Percentiles rank a stretch among this genome's conserved stretches.
These are phyloP conservation scores for Malus domestica DNA, from an alignment of 306 rosid genomes.

Conservation along the genomic window DNA sequence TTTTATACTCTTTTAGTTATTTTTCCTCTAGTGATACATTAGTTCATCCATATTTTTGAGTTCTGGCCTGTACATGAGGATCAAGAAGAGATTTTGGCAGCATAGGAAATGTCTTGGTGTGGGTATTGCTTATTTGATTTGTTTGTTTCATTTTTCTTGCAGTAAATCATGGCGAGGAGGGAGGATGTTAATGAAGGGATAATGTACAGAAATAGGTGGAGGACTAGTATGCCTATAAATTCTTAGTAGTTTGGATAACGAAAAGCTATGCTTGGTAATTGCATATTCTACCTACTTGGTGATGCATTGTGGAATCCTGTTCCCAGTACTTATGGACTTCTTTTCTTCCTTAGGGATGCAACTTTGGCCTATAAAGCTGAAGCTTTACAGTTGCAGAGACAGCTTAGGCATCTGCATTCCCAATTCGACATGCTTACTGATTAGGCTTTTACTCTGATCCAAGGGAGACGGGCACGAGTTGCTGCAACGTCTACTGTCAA, in stretches of 20 bases:
- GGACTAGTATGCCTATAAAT: neutral
- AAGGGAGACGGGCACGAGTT: conserved; percentile 91
- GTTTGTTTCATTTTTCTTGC: neutral
- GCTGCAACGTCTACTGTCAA: conserved; percentile 87
- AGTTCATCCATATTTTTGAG: neutral
- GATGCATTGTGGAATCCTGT: neutral
- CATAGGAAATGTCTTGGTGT: neutral
- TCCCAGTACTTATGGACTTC: conserved; percentile 3
- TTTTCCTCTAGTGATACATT: neutral
- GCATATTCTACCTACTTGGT: neutral
- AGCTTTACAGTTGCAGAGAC: conserved; percentile 71
- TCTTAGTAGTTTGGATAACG: neutral
- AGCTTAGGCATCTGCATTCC: conserved; percentile 58
- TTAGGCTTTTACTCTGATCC: conserved; percentile 71
- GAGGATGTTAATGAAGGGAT: neutral
- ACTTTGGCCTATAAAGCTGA: conserved; percentile 69
- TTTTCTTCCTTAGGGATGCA: conserved; percentile 54
- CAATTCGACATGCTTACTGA: conserved; percentile 82
- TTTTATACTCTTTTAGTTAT: neutral
- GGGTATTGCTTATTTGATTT: neutral
- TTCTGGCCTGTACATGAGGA: neutral
- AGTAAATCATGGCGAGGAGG: neutral
- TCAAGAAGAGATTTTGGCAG: neutral
- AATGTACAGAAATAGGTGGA: neutral
- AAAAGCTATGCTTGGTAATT: neutral